Conservation (phyloP, 2,329 filamentous ascomycete genomes). For the Ophiosphaerella herpotricha region DNA sequence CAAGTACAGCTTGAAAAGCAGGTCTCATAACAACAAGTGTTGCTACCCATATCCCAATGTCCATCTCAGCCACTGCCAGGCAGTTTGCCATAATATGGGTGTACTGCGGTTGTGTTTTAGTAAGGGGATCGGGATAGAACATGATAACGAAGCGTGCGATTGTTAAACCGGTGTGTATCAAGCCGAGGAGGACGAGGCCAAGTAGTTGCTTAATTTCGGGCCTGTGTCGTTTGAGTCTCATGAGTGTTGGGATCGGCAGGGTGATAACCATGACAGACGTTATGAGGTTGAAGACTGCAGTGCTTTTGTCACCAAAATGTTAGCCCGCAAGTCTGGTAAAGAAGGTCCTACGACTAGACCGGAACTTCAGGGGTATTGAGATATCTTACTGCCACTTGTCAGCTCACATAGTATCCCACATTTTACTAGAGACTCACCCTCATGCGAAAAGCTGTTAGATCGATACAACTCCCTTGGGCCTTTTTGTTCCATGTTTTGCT, state of each 20-base stretch:
- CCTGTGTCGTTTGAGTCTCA: constrained; percentile 9
- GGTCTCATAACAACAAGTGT: constrained; percentile 15
- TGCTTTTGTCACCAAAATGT: background rate
- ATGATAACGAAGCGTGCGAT: constrained; percentile 15
- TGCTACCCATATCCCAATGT: constrained; percentile 11
- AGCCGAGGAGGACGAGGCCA: constrained; percentile 9
- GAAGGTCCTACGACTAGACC: too few species aligned
- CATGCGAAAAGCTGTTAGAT: constrained; percentile 11
- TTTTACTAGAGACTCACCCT: constrained; percentile 1
- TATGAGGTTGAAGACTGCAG: constrained; percentile 11
- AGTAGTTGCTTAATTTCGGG: constrained; percentile 12
- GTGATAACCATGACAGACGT: constrained; percentile 10
- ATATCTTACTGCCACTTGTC: too few species aligned
- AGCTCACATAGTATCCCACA: too few species aligned
- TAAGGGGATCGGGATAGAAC: constrained; percentile 11
- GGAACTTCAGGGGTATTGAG: too few species aligned
- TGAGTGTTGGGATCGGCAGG: constrained; percentile 14
- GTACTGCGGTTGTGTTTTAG: constrained; percentile 13
- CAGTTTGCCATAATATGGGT: constrained; percentile 12
- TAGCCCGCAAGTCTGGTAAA: background rate
- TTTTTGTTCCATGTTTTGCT: constrained; percentile 12
- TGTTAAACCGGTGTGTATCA: constrained; percentile 7
- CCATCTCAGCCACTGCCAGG: constrained; percentile 12
- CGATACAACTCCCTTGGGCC: constrained; percentile 6
- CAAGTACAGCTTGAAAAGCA: constrained; percentile 5